These are phyloP conservation scores for Diaporthe destruens DNA, from an alignment of 2,329 filamentous ascomycete genomes.

Conservation along the genomic window DNA sequence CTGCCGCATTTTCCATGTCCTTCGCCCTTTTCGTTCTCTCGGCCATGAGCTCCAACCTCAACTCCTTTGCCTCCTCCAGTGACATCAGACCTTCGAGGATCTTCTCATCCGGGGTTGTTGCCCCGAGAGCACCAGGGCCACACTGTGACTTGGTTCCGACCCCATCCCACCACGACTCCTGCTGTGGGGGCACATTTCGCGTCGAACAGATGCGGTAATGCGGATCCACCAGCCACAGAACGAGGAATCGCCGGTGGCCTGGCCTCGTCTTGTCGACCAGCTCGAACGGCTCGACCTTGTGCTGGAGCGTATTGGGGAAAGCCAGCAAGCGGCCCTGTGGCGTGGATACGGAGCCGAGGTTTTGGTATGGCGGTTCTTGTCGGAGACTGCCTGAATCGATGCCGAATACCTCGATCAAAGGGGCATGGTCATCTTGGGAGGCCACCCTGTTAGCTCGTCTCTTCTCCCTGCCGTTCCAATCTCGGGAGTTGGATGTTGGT, in stretches of 20 bases:
- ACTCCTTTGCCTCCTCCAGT: conserved; percentile 38
- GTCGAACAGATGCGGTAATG: conserved; percentile 61
- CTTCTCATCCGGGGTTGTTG: conserved; percentile 21
- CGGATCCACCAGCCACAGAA: conserved; percentile 71
- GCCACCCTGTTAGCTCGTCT: neutral
- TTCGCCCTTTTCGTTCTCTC: conserved; percentile 24
- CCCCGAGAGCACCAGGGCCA: neutral
- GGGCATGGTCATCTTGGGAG: conserved; percentile 42
- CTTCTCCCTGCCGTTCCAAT: too few species aligned
- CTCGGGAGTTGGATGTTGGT: neutral
- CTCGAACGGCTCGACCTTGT: conserved; percentile 63
- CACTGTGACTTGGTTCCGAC: neutral
- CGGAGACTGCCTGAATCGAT: conserved; percentile 40
- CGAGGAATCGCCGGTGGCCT: conserved; percentile 68
- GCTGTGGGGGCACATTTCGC: conserved; percentile 56
- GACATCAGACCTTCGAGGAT: conserved; percentile 41
- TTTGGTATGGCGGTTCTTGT: conserved; percentile 51
- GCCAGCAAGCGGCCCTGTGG: conserved; percentile 58
- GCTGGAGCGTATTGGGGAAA: conserved; percentile 60
- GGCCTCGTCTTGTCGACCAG: conserved; percentile 62
- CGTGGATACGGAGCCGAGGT: conserved; percentile 57
- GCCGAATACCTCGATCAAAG: conserved; percentile 42
- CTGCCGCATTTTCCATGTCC: neutral
- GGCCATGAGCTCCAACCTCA: conserved; percentile 39
- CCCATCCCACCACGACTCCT: conserved; percentile 52